phyloP scores from a whole-genome alignment of 257 asterid species.

The Misopates orontium region DNA sequence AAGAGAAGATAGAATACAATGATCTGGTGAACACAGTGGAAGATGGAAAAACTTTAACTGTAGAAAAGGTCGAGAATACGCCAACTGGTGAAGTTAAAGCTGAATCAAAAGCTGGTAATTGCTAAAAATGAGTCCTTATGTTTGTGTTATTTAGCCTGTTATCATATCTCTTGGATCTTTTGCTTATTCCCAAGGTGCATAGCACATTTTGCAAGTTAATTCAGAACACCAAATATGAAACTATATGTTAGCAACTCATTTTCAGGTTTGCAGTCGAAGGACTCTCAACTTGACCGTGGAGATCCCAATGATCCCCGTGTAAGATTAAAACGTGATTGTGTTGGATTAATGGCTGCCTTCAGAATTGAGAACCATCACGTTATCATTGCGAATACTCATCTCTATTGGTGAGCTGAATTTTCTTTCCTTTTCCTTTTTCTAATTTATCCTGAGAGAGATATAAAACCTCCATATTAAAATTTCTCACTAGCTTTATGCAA shows the following conservation, averaged over 20 bases:
- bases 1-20: constrained; percentile 83
- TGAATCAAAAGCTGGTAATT: constrained; percentile 45
- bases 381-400: constrained; percentile 80
- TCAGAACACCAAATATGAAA: not conserved
- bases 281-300: constrained; percentile 45
- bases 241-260: constrained; percentile 20
- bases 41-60: constrained; percentile 38
- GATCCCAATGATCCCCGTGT: constrained; percentile 78
- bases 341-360: constrained; percentile 84
- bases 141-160: not conserved
- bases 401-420: constrained; percentile 61
- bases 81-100: constrained; percentile 33
- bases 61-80: constrained; percentile 31
- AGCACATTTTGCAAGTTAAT: not conserved
- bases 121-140: constrained; percentile 21
- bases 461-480: too few relatives aligned
- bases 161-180: not conserved
- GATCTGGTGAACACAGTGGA: constrained; percentile 66
- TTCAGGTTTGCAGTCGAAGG: constrained; percentile 44
- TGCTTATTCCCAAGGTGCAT: not conserved
- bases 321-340: constrained; percentile 93
- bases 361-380: constrained; percentile 63
- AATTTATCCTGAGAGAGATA: not conserved
- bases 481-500: not conserved
- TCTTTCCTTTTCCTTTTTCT: too few relatives aligned